These are phyloP conservation scores for Rhynchosporium secalis DNA, from an alignment of 2,329 filamentous ascomycete species.

Conservation along the genomic window DNA sequence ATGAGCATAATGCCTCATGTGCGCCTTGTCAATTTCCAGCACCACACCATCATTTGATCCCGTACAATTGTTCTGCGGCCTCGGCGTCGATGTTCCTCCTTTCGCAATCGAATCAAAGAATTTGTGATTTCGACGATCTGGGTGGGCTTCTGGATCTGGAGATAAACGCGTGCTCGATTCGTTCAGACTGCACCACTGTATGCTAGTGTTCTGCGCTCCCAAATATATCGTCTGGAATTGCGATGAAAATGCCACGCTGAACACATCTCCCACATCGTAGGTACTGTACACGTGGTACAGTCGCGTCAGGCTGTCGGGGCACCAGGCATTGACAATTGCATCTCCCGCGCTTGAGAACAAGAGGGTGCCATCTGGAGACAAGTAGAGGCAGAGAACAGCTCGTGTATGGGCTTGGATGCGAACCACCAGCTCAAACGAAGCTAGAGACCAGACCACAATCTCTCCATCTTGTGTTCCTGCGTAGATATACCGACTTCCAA, in stretches of 20 bases:
- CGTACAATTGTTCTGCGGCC: slow-evolving; percentile 51
- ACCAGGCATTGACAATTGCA: slow-evolving; percentile 93
- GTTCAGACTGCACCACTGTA: slow-evolving; percentile 85
- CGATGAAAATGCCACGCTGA: slow-evolving; percentile 87
- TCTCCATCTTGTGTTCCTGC: slow-evolving; percentile 92
- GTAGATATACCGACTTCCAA: slow-evolving; percentile 80
- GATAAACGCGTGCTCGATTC: slow-evolving; percentile 60
- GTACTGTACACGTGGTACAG: slow-evolving; percentile 90
- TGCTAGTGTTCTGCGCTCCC: slow-evolving; percentile 90
- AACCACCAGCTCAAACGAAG: slow-evolving; percentile 77
- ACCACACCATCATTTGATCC: slow-evolving; percentile 59
- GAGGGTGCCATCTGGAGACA: slow-evolving; percentile 70
- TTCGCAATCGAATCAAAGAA: slow-evolving; percentile 96
- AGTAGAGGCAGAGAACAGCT: slow-evolving; percentile 80
- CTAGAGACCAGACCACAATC: slow-evolving; percentile 87
- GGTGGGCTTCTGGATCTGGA: slow-evolving; percentile 67
- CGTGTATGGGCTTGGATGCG: slow-evolving; percentile 88
- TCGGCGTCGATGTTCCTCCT: slow-evolving; percentile 74
- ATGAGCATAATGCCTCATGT: slow-evolving; percentile 87
- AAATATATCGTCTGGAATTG: slow-evolving; percentile 81
- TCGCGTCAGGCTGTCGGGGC: slow-evolving; percentile 70
- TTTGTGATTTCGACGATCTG: slow-evolving; percentile 74
- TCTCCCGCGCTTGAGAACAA: slow-evolving; percentile 94
- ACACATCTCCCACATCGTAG: slow-evolving; percentile 93
- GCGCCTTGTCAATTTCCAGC: slow-evolving; percentile 77